Base-by-base conservation (phyloP, 495 filamentous ascomycete genomes). In the Aspergillus leporis region DNA sequence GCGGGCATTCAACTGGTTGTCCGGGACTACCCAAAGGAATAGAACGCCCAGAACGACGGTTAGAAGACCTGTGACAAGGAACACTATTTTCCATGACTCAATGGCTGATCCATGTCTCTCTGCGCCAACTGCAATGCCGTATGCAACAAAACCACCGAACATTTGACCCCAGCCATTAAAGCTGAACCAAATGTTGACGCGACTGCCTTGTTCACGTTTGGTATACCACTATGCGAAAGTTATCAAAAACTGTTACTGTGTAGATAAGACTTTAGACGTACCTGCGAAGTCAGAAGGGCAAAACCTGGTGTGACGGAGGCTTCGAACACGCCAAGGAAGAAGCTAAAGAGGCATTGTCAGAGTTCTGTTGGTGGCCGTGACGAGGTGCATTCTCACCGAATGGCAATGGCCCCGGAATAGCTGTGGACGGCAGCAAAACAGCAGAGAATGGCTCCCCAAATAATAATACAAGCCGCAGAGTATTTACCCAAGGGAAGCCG, bases 11-110 rank as follows among this genome's bases (percentile, higher is more conserved):
- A 87, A 69, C 60, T 90, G 88, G 60, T 78, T 89, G 63, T 91
- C 88, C 0, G 87, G 88, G 51, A 91, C 75, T 25, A 86, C 66
- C 68, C 78, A 86, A 16, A 87, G 71, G 64, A 90, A 87, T 5
- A 85, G 41, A 13, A 83, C 47, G 23, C 87, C 85, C 54, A 88
- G 74, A 0, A 70, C 63, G 1, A 81, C 66, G 6, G 87, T 90
- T 40, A 88, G 70, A 0, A 87, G 72, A 1, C 88, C 87, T 1
- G 83, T 86, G 22, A 86, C 77, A 1, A 90, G 78, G 69, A 90
- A 90, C 4, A 89, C 71, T 40, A 89, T 83, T 71, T 87, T 87
- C 87, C 87, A 89, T 1, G 83, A 76, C 34, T 79, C 81, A 60
- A 89, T 81, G 16, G 74, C 49, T 0, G 84, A 75, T 7, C 81